Evolutionary conservation across 2,329 filamentous ascomycete genomes (phyloP).

Genomic region (Ophiostoma ulmi): DNA sequence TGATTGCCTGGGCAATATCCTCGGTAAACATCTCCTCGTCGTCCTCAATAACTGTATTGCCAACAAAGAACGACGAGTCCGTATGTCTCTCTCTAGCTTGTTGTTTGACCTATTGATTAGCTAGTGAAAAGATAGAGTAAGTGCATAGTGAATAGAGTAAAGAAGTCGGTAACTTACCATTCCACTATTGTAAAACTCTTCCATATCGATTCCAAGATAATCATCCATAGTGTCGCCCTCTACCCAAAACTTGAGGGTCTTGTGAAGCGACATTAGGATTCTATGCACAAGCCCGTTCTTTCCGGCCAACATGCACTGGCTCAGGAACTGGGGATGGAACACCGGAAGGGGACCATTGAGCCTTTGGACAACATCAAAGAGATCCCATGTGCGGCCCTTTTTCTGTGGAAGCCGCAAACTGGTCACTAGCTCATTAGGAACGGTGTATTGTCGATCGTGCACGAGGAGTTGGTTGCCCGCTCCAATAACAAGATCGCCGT

Average conservation of each 20-base stretch:
- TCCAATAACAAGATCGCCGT: conserved; percentile 80
- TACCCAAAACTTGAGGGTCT: conserved; percentile 74
- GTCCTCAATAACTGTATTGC: conserved; percentile 39
- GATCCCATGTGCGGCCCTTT: conserved; percentile 54
- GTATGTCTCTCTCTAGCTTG: conserved; percentile 14
- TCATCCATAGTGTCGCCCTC: conserved; percentile 76
- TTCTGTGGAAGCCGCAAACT: conserved; percentile 45
- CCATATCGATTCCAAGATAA: conserved; percentile 62
- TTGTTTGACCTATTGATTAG: background rate
- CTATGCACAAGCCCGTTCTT: conserved; percentile 67
- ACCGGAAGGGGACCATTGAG: conserved; percentile 83
- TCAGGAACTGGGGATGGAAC: conserved; percentile 87
- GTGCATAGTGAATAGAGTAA: background rate
- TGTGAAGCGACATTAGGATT: conserved; percentile 67
- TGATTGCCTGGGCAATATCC: conserved; percentile 62
- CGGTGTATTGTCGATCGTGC: conserved; percentile 68
- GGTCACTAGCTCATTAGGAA: conserved; percentile 55
- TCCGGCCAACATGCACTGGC: conserved; percentile 78
- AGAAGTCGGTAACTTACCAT: conserved; percentile 29
- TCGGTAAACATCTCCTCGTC: conserved; percentile 65
- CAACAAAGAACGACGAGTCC: conserved; percentile 36
- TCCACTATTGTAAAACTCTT: conserved; percentile 50
- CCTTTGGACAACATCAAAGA: conserved; percentile 76
- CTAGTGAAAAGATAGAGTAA: background rate
- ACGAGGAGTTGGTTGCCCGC: conserved; percentile 89